A percentile compares a stretch with the other conserved stretches of the same genome.
Conservation (phyloP, 805 yeast genomes). For the Kodamaea fukazawae region DNA sequence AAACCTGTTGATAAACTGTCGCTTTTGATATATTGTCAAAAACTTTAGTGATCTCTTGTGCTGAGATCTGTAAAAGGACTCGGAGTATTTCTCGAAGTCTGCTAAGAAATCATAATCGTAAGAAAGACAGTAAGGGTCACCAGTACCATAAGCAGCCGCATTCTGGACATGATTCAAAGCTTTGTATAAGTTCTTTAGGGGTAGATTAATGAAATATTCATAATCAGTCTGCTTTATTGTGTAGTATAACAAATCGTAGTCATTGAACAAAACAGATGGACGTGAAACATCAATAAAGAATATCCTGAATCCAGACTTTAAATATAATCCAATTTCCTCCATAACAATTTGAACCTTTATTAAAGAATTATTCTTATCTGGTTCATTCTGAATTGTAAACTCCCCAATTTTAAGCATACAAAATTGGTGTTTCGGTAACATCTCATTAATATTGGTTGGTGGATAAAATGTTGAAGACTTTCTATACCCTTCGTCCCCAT, state of each 20-base stretch:
- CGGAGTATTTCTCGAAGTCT: slow-evolving; percentile 23
- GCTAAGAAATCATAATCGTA: slow-evolving; percentile 18
- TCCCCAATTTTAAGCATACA: slow-evolving; percentile 51
- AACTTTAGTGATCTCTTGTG: slow-evolving; percentile 36
- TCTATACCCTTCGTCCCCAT: slow-evolving; percentile 25
- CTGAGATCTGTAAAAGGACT: slow-evolving; percentile 31
- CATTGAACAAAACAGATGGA: slow-evolving; percentile 40
- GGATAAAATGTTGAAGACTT: slow-evolving; percentile 45
- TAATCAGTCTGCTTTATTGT: slow-evolving; percentile 40
- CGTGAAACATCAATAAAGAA: slow-evolving; percentile 44
- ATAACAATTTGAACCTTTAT: slow-evolving; percentile 42
- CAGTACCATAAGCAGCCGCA: slow-evolving; percentile 14
- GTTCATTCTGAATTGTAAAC: slow-evolving; percentile 29
- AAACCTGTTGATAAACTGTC: slow-evolving; percentile 41
- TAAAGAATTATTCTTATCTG: slow-evolving; percentile 18
- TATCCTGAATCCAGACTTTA: slow-evolving; percentile 51
- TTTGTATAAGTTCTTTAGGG: slow-evolving; percentile 46
- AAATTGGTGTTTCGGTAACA: slow-evolving; percentile 52
- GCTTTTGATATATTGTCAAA: slow-evolving; percentile 39
- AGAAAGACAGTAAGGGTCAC: slow-evolving; percentile 14
- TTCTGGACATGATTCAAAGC: slow-evolving; percentile 36
- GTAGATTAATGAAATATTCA: slow-evolving; percentile 42
- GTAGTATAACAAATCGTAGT: slow-evolving; percentile 42
- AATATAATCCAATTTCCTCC: slow-evolving; percentile 56
- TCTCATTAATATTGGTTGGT: slow-evolving; percentile 54